These are phyloP conservation scores for Henckelia pumila DNA, from an alignment of 257 asterid species.

Conservation along the genomic window DNA sequence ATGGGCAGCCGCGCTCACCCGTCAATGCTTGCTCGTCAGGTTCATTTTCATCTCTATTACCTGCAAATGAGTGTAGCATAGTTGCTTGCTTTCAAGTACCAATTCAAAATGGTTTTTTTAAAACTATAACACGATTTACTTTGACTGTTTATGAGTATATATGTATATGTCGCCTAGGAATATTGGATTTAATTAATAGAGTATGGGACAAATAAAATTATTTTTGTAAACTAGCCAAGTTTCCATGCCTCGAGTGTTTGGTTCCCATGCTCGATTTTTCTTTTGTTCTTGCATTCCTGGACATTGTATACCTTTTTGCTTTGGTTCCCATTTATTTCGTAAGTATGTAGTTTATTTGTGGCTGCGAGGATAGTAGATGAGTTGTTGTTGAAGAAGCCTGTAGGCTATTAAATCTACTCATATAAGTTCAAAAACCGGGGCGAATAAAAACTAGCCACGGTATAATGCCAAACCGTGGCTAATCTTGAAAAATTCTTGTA, in stretches of 20 bases:
- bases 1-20: conserved; percentile 98
- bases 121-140: neutral
- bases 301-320: neutral
- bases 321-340: neutral
- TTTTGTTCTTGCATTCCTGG: neutral
- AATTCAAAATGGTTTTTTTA: neutral
- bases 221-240: neutral
- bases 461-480: too few species aligned
- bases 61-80: neutral
- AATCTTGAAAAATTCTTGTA: too few species aligned
- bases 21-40: conserved; percentile 91
- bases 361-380: conserved; percentile 16
- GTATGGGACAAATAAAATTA: neutral
- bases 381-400: too few species aligned
- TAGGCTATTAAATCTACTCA: too few species aligned
- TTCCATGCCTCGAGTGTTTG: neutral
- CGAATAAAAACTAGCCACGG: too few species aligned
- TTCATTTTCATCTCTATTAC: neutral
- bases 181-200: neutral
- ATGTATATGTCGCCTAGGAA: neutral
- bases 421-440: too few species aligned
- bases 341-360: neutral
- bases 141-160: neutral
- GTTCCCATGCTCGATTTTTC: neutral
- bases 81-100: neutral